Percentiles rank a stretch among this genome's conserved stretches.
phyloP scores from a whole-genome alignment of 192 early-diverging fungal species.

The Backusella australiensis region DNA sequence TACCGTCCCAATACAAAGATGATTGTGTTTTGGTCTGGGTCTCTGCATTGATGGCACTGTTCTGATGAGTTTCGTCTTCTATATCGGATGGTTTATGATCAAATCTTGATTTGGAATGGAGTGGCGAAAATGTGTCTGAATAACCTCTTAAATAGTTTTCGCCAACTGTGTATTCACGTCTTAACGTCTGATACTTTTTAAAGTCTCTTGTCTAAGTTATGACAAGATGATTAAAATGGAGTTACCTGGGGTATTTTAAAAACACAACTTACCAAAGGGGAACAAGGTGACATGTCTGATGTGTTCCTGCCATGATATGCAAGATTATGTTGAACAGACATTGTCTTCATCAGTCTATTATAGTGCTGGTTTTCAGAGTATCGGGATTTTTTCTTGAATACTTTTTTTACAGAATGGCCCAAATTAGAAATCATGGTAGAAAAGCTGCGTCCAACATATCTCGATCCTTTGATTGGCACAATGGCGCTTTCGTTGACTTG shows the following conservation, averaged over 20 bases:
- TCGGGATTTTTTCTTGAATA: constrained; percentile 6
- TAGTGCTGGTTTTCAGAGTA: neutral
- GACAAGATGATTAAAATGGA: neutral
- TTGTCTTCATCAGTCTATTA: constrained; percentile 1
- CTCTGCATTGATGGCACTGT: neutral
- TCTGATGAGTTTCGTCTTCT: neutral
- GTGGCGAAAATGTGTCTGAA: neutral
- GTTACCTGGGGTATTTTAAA: neutral
- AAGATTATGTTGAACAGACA: constrained; percentile 7
- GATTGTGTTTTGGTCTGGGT: neutral
- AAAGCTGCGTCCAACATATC: neutral
- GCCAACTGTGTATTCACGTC: neutral
- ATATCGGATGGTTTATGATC: neutral
- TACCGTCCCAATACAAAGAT: constrained; percentile 1
- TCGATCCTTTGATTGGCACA: neutral
- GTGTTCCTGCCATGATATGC: neutral
- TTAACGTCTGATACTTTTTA: neutral
- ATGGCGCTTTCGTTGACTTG: neutral
- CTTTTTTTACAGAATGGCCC: constrained; percentile 6
- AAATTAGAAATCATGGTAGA: constrained; percentile 10
- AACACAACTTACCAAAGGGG: neutral
- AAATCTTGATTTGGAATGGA: neutral
- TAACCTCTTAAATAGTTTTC: neutral
- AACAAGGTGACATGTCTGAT: neutral
- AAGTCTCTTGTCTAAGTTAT: neutral